phyloP scores from a whole-genome alignment of 371 early-diverging fungal species.

The Dichotomocladium elegans region DNA sequence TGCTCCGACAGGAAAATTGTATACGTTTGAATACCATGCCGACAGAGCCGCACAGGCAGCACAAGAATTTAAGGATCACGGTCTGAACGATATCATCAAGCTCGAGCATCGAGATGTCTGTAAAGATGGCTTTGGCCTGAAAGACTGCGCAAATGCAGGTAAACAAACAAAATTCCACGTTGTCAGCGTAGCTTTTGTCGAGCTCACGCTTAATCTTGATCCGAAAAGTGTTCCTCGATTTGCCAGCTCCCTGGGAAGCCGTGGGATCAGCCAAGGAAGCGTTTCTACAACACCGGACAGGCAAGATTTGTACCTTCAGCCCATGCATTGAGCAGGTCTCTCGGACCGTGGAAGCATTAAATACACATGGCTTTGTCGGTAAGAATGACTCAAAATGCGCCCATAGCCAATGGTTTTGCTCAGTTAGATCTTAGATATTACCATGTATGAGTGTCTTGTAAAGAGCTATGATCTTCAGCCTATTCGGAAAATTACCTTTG shows the following conservation, averaged over 20 bases:
- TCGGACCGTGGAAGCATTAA: slow-evolving; percentile 69
- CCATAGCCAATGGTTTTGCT: too few relatives aligned
- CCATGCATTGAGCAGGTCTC: slow-evolving; percentile 97
- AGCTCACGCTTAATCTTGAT: too few relatives aligned
- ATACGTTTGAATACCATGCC: slow-evolving; percentile 93
- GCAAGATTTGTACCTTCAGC: slow-evolving; percentile 88
- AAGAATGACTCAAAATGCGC: slow-evolving; percentile 8
- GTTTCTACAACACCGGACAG: slow-evolving; percentile 72
- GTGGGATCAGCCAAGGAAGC: slow-evolving; percentile 78
- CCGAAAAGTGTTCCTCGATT: slow-evolving; percentile 95
- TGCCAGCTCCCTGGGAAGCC: slow-evolving; percentile 97
- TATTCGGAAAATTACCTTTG: slow-evolving; percentile 45
- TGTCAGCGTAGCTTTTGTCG: background rate
- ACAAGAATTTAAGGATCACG: slow-evolving; percentile 81
- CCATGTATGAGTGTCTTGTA: slow-evolving; percentile 78
- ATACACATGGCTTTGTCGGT: slow-evolving; percentile 78
- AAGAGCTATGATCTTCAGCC: slow-evolving; percentile 57
- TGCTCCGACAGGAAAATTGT: slow-evolving; percentile 82
- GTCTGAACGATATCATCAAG: slow-evolving; percentile 63
- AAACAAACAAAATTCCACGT: background rate
- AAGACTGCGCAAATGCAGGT: slow-evolving; percentile 73
- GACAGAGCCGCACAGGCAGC: slow-evolving; percentile 69
- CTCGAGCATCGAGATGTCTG: slow-evolving; percentile 85
- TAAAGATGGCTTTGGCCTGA: slow-evolving; percentile 83
- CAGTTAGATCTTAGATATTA: slow-evolving; percentile 69